Evolutionary conservation across 306 rosid genomes (phyloP), one percentile per base, ranked within the genome.

Genomic region (Parietaria judaica): DNA sequence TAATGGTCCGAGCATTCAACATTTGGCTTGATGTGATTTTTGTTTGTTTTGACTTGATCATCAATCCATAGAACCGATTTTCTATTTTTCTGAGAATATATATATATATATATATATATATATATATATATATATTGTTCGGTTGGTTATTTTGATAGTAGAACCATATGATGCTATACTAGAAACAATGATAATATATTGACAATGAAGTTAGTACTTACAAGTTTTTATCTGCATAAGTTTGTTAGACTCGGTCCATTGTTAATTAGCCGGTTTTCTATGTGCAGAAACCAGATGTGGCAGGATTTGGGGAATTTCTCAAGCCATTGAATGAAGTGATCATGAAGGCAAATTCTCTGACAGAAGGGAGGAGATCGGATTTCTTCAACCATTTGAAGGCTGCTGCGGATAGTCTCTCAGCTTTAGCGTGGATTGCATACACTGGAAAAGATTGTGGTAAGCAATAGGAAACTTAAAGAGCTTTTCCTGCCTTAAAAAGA

Each of bases 341-440:
- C 51, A 23, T 36, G 4, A 88, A 83, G 78, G 90, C 95, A 67
- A 60, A 51, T 46, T 62, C 74, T 45, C 63, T 88, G 78, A 82
- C 90, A 39, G 96, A 92, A 71, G 98, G 95, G 75, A 82, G 83
- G 83, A 74, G 96, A 56, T 80, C 90, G 58, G 88, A 88, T 78
- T 82, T 73, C 75, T 92, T 86, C 73, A 88, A 88, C 75, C 98
- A 92, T 78, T 76, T 84, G 84, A 92, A 84, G 72, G 79, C 88
- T 78, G 88, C 95, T 66, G 85, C 56, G 68, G 98, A 92, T 76
- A 88, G 98, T 82, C 89, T 92, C 53, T 88, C 98, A 14, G 98
- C 98, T 60, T 69, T 92, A 67, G 96, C 88, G 45, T 92, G 98
- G 98, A 82, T 86, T 77, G 95, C 98, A 58, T 92, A 66, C 61